phyloP scores from a whole-genome alignment of 352 stramenopile species.

The Pythium rhizo-oryzae region DNA sequence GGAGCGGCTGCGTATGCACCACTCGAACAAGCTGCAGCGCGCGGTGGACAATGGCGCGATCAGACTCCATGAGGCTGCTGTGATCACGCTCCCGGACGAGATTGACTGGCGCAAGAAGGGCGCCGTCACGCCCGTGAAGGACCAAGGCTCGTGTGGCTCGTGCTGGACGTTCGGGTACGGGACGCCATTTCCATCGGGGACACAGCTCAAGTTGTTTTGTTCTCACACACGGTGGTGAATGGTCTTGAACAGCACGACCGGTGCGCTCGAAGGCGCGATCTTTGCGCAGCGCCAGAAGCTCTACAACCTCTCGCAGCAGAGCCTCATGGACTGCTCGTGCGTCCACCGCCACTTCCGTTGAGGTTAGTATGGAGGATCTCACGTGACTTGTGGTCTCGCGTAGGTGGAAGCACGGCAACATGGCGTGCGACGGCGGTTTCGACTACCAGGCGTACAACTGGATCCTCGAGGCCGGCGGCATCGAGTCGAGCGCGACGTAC shows the following conservation, averaged over 20 bases:
- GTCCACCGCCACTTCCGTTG: constrained; percentile 5
- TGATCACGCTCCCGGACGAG: constrained; percentile 52
- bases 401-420: constrained; percentile 91
- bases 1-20: constrained; percentile 60
- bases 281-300: constrained; percentile 76
- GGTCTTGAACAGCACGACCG: constrained; percentile 61
- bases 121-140: constrained; percentile 89
- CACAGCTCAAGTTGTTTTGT: too few relatives aligned
- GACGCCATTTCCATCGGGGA: too few relatives aligned
- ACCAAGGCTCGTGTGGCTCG: constrained; percentile 91
- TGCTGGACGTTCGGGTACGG: constrained; percentile 91
- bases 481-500: constrained; percentile 85
- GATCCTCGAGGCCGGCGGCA: constrained; percentile 81
- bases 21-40: constrained; percentile 48
- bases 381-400: not conserved
- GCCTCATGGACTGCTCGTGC: constrained; percentile 90
- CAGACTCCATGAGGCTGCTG: constrained; percentile 38
- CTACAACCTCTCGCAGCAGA: constrained; percentile 88
- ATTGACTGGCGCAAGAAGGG: constrained; percentile 89
- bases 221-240: not conserved
- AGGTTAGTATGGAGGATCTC: too few relatives aligned
- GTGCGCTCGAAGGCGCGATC: constrained; percentile 74
- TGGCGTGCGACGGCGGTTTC: constrained; percentile 87
- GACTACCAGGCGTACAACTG: constrained; percentile 92
- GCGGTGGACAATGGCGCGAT: constrained; percentile 64